Base-by-base conservation (phyloP, 2,329 filamentous ascomycete species). In the Eutypella sp. region DNA sequence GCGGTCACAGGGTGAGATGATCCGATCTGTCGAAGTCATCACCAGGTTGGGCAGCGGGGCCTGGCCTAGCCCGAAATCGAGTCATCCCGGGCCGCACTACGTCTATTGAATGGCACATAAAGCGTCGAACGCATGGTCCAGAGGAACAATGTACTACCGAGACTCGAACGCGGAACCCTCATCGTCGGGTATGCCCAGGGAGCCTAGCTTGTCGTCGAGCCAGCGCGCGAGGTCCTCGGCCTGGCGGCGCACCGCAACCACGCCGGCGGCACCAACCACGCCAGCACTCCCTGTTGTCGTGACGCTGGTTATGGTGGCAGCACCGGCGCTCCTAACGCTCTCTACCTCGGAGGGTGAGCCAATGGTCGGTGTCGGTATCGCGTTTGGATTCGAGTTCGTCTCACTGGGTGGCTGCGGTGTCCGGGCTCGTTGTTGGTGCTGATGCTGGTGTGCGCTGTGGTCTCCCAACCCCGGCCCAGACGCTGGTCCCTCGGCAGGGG, bases 201-300 rank as follows among this genome's bases (percentile, higher is more conserved):
- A 67, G 5, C 75, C 75, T 5, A 85, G 67, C 64, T 76, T 76
- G n/a, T 76, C 75, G 51, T 85, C 80, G 52, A 85, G 60, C 73
- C 76, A 81, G 45, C 69, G 66, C 20, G 76, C 78, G 45, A 84
- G 66, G 51, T 83, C 79, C 53, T 80, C 76, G 4, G 79, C 76
- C 46, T 80, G 76, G 46, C 74, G 70, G 47, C 79, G 69, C 61
- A 79, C 72, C 8, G 69, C 68, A 42, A 76, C 69, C 18, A 79
- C 72, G 19, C 70, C 74, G 2, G 70, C 69, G 2, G 72, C 65
- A 3, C 62, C 64, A 15, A 65, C 69, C 2, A 72, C 65, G 4
- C 62, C 64, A 15, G 65, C 61, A 40, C 65, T 69, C 8, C 59
- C 54, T 18, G 62, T 53, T 37, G 65, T 65, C 24, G 60, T 33